Percentiles rank a stretch among this genome's conserved stretches.
These are phyloP conservation scores for Macrolepiota dolichaula DNA, from an alignment of 768 basidiomycete genomes.

Conservation along the genomic window DNA sequence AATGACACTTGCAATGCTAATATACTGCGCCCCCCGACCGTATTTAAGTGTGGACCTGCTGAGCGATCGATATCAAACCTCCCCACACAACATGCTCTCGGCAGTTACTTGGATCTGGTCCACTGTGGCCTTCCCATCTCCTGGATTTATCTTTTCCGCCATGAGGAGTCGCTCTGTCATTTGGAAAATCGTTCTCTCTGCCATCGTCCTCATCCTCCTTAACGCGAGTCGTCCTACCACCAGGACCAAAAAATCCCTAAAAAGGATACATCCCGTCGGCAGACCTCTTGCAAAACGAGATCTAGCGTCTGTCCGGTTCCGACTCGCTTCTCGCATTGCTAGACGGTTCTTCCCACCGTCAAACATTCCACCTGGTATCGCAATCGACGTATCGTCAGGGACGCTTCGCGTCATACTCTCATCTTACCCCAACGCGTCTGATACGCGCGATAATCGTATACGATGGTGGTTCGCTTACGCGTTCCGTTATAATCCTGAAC, in stretches of 20 bases:
- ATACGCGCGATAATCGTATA: neutral
- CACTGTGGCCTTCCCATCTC: too few species aligned
- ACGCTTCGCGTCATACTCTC: neutral
- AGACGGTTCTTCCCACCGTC: neutral
- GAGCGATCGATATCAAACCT: too few species aligned
- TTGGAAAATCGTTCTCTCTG: neutral
- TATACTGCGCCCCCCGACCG: too few species aligned
- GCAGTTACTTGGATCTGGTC: too few species aligned
- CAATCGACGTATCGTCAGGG: neutral
- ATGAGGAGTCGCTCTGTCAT: too few species aligned
- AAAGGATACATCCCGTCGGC: neutral
- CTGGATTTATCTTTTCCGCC: too few species aligned
- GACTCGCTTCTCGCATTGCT: neutral
- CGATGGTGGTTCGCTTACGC: neutral
- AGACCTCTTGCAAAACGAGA: neutral
- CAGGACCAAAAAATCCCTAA: neutral
- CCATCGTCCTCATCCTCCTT: neutral
- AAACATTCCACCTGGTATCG: neutral
- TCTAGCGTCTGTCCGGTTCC: neutral
- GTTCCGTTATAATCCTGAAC: neutral
- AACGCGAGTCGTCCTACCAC: neutral
- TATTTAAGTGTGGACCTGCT: too few species aligned
- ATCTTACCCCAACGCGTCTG: neutral
- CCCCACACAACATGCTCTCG: too few species aligned
- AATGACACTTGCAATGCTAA: too few species aligned